Base-by-base conservation (phyloP, 75 land plant species). In the Cryptomeria japonica region DNA sequence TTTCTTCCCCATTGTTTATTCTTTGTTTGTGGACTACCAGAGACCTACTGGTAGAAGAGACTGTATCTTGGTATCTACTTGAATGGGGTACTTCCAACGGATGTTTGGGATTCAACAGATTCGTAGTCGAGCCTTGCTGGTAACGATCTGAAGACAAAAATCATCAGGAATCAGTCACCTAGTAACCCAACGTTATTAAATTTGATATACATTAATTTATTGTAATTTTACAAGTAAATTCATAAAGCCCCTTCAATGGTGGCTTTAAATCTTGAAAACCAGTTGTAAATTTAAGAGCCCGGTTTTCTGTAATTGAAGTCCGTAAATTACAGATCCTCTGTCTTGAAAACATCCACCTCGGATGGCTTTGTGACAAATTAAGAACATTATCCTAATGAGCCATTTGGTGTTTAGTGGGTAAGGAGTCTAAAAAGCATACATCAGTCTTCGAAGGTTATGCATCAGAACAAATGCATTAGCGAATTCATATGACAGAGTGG, bases 31-130 rank as follows among this genome's bases (percentile, higher is more conserved):
- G 86, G 25, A 84, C 41, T 55, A 84, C 64, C 19, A 84, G 28
- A 55, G 64, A 15, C 32, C 49, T 84, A 37, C 37, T 84, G 58
- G 86, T 55, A 32, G 86, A 84, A 51, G 58, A 55, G 64, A 84
- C 86, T 37, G 64, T 14, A 55, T 84, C 86, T 84, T 84, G 86
- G 31, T 28, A 84, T 55, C 64, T 84, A 53, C 32, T 39, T 18
- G 86, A 34, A 46, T 44, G 86, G 12, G 86, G 39, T 55, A 38
- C 41, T 34, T 84, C 86, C 19, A 51, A 55, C 5, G 64, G 28
- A 51, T 51, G 86, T 51, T 84, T 84, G 64, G 64, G 32, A 51
- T 31, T 53, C 64, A 53, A n/a, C 25, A 55, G 64, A 64, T 55
- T 84, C 37, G 39, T 41, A 84, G 31, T 84, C 6, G 32, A 28